Evolutionary conservation across 1,284 basidiomycete genomes (phyloP), one percentile per base, ranked within the genome.

Genomic region (Trametes sp.): DNA sequence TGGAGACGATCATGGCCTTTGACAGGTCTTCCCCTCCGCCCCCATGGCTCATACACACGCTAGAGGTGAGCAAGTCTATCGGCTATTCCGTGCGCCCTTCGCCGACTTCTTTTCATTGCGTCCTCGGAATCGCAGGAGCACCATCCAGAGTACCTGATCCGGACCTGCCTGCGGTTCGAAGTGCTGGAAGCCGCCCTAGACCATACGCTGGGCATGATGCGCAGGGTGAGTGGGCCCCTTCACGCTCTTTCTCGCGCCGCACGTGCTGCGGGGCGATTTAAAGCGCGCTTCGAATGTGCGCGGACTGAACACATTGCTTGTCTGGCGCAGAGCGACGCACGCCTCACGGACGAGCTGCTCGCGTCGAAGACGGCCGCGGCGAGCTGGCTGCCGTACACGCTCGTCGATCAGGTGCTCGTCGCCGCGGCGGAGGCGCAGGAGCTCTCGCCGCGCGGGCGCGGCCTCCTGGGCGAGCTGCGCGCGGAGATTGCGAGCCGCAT

Each of bases 321-420:
- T 66, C 58, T 58, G 48, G 45, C 68, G 28, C 68, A 92, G 89
- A 82, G 84, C 29, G 86, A 90, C 64, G 74, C 82, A 60, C 81
- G 82, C 29, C 79, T 90, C 42, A 82, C 84, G 54, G 83, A 83
- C 62, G 79, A 86, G 55, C 79, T 82, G 14, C n/a, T n/a, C n/a
- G n/a, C n/a, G n/a, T 79, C 80, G n/a, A 85, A 81, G 71, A 82
- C 84, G 57, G 82, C 89, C 2, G 82, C 82, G 38, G 75, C 83
- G 42, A 89, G 90, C 0, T 94, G 92, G 86, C 78, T 95, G 29
- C 94, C 95, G 4, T 97, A 96, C 73, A 88, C 87, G 62, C 82
- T 97, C 57, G 85, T 97, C 68, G 95, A 97, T 76, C 89, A 96
- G 73, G 89, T 98, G 19, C 78, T 97, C 19, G 82, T 84, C 21